A percentile compares a stretch with the other conserved stretches of the same genome.
phyloP scores from a whole-genome alignment of 1,284 basidiomycete species.

The Trichosporon sp. region DNA sequence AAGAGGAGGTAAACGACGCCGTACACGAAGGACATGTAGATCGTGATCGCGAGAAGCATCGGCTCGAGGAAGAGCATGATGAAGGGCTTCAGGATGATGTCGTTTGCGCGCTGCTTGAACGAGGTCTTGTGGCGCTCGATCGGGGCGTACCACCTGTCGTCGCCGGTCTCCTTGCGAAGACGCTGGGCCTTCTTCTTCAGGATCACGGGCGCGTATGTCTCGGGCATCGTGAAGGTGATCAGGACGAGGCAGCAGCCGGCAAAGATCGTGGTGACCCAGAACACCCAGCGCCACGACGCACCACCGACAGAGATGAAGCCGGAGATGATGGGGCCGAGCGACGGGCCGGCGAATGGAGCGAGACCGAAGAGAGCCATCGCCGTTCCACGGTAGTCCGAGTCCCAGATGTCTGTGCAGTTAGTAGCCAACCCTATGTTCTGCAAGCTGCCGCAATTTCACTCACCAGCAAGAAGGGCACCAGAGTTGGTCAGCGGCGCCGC shows the following conservation, averaged over 20 bases:
- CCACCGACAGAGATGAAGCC: slow-evolving; percentile 62
- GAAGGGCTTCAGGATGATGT: slow-evolving; percentile 65
- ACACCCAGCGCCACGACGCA: slow-evolving; percentile 60
- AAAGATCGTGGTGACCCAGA: slow-evolving; percentile 73
- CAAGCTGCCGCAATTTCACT: neutral
- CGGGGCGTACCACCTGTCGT: slow-evolving; percentile 64
- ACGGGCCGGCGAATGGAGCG: slow-evolving; percentile 70
- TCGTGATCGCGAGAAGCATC: slow-evolving; percentile 70
- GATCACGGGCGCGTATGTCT: slow-evolving; percentile 67
- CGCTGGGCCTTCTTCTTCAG: slow-evolving; percentile 61
- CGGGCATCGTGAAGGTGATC: slow-evolving; percentile 71
- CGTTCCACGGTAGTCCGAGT: slow-evolving; percentile 67
- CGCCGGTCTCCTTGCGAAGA: slow-evolving; percentile 65
- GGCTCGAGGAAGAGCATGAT: slow-evolving; percentile 72
- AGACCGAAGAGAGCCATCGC: slow-evolving; percentile 70
- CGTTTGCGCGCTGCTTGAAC: slow-evolving; percentile 55
- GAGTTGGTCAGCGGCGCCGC: slow-evolving; percentile 59
- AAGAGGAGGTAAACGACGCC: slow-evolving; percentile 53
- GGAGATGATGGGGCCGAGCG: slow-evolving; percentile 66
- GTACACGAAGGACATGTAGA: slow-evolving; percentile 64
- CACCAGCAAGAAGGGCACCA: slow-evolving; percentile 58
- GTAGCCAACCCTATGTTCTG: neutral
- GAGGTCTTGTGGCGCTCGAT: slow-evolving; percentile 32
- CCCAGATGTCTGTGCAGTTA: slow-evolving; percentile 64
- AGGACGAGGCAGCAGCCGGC: slow-evolving; percentile 49